Percentiles rank a stretch among this genome's conserved stretches.
Conservation (phyloP, 805 yeast genomes). For the Saccharomycopsis sp. region DNA sequence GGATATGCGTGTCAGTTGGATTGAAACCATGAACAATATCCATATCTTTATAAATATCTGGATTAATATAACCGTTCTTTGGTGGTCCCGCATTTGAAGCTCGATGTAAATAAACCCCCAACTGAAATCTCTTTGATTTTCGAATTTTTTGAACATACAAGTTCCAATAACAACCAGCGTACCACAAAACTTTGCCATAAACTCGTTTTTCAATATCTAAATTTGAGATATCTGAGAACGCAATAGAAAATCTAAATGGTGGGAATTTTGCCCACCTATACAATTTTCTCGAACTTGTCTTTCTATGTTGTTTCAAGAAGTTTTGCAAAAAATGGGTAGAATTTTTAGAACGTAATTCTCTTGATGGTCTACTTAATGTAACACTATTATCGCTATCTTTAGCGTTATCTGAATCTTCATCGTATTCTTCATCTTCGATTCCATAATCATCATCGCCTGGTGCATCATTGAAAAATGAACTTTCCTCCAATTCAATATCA, state of each 20-base stretch:
- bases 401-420: slow-evolving; percentile 3
- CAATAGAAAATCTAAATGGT: slow-evolving; percentile 48
- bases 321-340: neutral
- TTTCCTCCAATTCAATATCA: neutral
- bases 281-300: slow-evolving; percentile 7
- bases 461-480: neutral
- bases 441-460: neutral
- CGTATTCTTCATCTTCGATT: slow-evolving; percentile 2
- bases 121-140: slow-evolving; percentile 36
- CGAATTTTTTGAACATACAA: slow-evolving; percentile 43
- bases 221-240: slow-evolving; percentile 41
- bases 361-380: neutral
- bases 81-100: slow-evolving; percentile 36
- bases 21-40: slow-evolving; percentile 14
- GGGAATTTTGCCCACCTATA: slow-evolving; percentile 40
- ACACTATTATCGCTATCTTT: slow-evolving; percentile 3
- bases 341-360: neutral
- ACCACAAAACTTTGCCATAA: slow-evolving; percentile 48
- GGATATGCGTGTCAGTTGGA: neutral
- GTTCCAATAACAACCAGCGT: slow-evolving; percentile 58
- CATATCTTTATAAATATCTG: slow-evolving; percentile 29
- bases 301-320: slow-evolving; percentile 8
- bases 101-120: slow-evolving; percentile 51
- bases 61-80: slow-evolving; percentile 34
- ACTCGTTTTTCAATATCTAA: slow-evolving; percentile 40